Base-by-base conservation (phyloP, 2,329 filamentous ascomycete genomes). In the Colletotrichum endophyticum region DNA sequence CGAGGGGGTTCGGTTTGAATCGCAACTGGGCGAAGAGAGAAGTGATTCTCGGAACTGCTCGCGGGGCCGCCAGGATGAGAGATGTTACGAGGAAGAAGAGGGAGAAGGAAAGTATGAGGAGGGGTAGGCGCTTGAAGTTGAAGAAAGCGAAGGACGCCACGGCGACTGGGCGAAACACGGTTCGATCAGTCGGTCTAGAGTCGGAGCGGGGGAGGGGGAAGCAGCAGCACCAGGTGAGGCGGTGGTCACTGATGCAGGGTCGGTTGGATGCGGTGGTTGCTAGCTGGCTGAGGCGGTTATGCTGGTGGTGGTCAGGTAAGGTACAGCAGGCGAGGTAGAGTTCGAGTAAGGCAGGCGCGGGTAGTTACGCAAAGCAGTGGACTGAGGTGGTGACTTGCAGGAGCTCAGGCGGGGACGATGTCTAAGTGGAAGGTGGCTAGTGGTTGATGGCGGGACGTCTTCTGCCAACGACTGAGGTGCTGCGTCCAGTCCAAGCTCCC, bases 51-150 rank as follows among this genome's bases (percentile, higher is more conserved):
- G 88, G 85, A 82, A 89, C 84, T 80, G 91, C 86, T 83, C 92
- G 89, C 84, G 90, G 87, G 82, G 90, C 87, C 88, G 94, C 93
- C 93, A 95, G 92, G 82, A 91, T 94, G 90, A 90, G 86, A 86
- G 87, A 81, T 70, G 89, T 84, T 78, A 85, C 84, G 81, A 91
- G 81, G 84, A 94, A 89, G 81, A 94, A 84, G 80, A 92, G 78
- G 80, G 92, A 82, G 80, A 88, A 84, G 79, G 91, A 84, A 81
- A 91, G 78, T 34, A 66, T 73, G 77, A 90, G 82, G 82, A 89
- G 83, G 82, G 80, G 78, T 69, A 78, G 72, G 44, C 63, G 71
- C 76, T 69, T 79, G 68, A 73, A 53, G 59, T 69, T 79, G 68
- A 73, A 59, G 64, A 49, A 76, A 79, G 79, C 74, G 77, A 79